Evolutionary conservation across 192 early-diverging fungal genomes (phyloP), one percentile per base, ranked within the genome.

Genomic region (Gonapodya prolifera): DNA sequence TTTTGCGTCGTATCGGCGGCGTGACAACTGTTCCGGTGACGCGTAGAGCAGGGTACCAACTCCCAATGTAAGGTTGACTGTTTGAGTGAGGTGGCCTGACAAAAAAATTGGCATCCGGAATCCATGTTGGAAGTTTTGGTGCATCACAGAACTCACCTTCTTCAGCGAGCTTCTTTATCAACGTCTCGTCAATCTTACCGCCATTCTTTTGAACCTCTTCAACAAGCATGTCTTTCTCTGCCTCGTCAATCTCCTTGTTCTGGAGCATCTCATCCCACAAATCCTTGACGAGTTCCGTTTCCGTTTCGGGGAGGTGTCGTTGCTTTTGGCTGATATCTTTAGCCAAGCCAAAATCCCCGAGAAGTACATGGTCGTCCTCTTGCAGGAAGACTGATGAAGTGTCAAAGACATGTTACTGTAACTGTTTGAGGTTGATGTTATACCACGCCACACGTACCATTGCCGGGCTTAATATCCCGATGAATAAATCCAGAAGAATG

Each of bases 281-380:
- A 18, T 73, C 71, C 8, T 29, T 18, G 2, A 32, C 71, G 69
- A 45, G 33, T 34, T 78, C 77, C 32, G 69, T 69, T 33, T 78
- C 77, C n/a, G 35, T 32, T 23, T 78, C 69, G 32, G 34, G 35
- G 0, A 32, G 23, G 34, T 77, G 71, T 34, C 77, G 69, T 30
- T 34, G 17, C 17, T 61, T 32, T 2, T 70, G 69, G 18, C 34
- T 33, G 69, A 78, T 78, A 2, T 78, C 75, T 61, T 78, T 78
- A 0, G 94, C 97, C 74, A 99, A 83, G 0, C 98, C 98, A 87
- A 99, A 99, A 80, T 99, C 98, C 1, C 98, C 98, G 82, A 99
- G 34, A 30, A 78, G 69, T 16, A 78, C 75, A 61, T 78, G 77
- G 29, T 78, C 70, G 35, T 61, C 77, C 18, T 78, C 77, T 76